Evolutionary conservation across 2,329 filamentous ascomycete species (phyloP).

Genomic region (Aspergillus awamori): DNA sequence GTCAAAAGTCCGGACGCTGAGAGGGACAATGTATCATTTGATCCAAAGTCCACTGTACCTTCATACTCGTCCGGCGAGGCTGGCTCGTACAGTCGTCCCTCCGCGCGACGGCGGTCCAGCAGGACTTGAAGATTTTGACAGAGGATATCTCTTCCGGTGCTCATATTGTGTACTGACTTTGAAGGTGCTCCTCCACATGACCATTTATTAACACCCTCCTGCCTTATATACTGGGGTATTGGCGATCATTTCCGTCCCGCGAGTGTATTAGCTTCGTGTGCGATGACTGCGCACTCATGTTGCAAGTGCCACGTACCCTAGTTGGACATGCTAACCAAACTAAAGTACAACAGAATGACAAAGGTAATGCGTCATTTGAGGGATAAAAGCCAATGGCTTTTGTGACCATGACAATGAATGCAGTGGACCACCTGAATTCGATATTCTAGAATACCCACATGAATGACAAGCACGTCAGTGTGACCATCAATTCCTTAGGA

Average conservation of each 20-base stretch:
- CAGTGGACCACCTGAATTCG: neutral
- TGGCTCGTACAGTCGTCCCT: slow-evolving; percentile 14
- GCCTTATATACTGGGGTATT: neutral
- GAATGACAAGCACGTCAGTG: neutral
- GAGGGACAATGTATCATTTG: slow-evolving; percentile 21
- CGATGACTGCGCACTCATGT: neutral
- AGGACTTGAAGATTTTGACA: slow-evolving; percentile 7
- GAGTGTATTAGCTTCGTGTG: neutral
- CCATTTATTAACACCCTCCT: neutral
- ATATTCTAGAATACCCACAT: neutral
- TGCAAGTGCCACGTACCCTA: neutral
- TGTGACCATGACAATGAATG: neutral
- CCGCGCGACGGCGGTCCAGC: slow-evolving; percentile 10
- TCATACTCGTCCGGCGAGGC: slow-evolving; percentile 8
- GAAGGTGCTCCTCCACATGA: neutral
- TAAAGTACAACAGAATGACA: neutral
- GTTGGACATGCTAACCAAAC: neutral
- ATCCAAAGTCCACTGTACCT: slow-evolving; percentile 18
- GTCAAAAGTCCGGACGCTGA: slow-evolving; percentile 15
- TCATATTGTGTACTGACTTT: slow-evolving; percentile 3
- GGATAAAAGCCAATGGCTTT: neutral
- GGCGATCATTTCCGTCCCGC: neutral
- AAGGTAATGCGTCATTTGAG: neutral
- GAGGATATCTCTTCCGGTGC: slow-evolving; percentile 8
- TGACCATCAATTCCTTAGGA: neutral